phyloP scores from a whole-genome alignment of 1,139 yeast genomes.

The Geotrichum australiense region DNA sequence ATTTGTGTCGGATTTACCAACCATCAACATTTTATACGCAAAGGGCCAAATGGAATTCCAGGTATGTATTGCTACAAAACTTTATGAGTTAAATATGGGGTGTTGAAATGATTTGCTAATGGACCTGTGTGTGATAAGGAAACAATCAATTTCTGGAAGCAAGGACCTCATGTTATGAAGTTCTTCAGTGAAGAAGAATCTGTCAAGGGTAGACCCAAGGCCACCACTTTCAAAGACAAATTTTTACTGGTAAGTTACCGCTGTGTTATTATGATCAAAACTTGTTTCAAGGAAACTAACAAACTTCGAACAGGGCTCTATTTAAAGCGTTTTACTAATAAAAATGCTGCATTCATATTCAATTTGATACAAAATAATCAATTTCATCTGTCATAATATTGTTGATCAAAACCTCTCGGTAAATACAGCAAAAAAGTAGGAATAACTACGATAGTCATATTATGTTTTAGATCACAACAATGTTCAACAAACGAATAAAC shows the following conservation, averaged over 20 bases:
- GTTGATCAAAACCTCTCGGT: no score
- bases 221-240: constrained; percentile 49
- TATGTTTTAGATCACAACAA: no score
- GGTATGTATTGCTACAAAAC: constrained; percentile 5
- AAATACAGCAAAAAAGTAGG: no score
- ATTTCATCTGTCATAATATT: no score
- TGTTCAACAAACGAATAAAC: no score
- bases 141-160: constrained; percentile 85
- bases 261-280: no score
- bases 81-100: neutral
- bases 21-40: constrained; percentile 62
- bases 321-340: no score
- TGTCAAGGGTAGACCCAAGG: constrained; percentile 28
- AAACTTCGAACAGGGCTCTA: no score
- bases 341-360: no score
- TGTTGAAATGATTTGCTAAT: neutral
- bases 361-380: no score
- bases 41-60: constrained; percentile 91
- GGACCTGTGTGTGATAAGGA: constrained; percentile 35
- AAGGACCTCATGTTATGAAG: constrained; percentile 76
- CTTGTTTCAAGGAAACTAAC: no score
- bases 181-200: constrained; percentile 63
- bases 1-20: constrained; percentile 58
- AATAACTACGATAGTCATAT: no score
- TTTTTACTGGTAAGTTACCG: constrained; percentile 45